Evolutionary conservation across 306 rosid genomes (phyloP), one percentile per base, ranked within the genome.

Genomic region (Acacia melanoxylon): DNA sequence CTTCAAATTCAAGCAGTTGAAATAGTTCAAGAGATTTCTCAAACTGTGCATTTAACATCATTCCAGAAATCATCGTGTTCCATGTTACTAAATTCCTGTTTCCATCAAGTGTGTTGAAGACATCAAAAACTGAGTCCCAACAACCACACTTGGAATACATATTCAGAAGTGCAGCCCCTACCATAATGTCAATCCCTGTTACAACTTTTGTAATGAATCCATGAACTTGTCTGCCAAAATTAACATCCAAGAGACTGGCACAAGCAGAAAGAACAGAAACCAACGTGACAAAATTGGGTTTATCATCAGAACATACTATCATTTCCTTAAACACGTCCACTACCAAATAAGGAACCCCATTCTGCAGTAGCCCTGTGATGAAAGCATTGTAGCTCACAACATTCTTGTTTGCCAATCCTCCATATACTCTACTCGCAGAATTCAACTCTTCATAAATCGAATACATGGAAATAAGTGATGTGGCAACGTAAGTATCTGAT

Each of bases 61-160:
- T 86, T 54, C 97, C 94, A 0, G 91, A 81, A 79, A 93, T 90
- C 89, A 91, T 83, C 13, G 89, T 83, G 58, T 94, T 92, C 93
- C 94, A 88, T n/a, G 91, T 89, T 79, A 89, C 68, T 83, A 90
- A 77, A 83, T 89, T 88, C 87, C 81, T 86, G 37, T 65, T 68
- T 62, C 77, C 80, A 67, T 63, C 73, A 7, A 81, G 74, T 25
- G 83, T 88, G 5, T 48, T 68, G 77, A 91, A 92, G 29, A 84
- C 80, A 58, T 79, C 84, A 68, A 85, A 77, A 48, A 89, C 93
- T 29, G 42, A 78, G 74, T 41, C 68, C 94, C 95, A 90, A 84
- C 80, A 79, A 58, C 96, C 93, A 80, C 95, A 89, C 72, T 92
- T 92, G 24, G 90, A 92, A 80, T 92, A 91, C 93, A 91, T 85